Evolutionary conservation across 768 basidiomycete species (phyloP).

Genomic region (Phylloporus sp.): DNA sequence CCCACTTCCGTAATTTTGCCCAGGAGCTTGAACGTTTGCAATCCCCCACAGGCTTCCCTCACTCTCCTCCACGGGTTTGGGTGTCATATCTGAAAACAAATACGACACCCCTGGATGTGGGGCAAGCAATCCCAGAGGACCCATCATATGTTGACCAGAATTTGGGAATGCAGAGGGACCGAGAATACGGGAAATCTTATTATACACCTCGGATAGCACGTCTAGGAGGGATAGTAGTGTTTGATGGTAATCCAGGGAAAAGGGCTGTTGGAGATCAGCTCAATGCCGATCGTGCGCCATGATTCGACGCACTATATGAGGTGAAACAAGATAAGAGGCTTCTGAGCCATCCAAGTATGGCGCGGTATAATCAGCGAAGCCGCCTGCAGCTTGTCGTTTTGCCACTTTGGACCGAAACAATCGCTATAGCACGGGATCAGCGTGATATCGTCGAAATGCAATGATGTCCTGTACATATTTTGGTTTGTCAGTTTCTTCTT

Average conservation of each 20-base stretch:
- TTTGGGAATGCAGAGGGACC: slow-evolving; percentile 77
- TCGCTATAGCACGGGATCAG: slow-evolving; percentile 35
- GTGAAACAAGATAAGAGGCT: slow-evolving; percentile 65
- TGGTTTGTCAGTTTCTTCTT: slow-evolving; percentile 48
- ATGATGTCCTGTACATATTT: slow-evolving; percentile 53
- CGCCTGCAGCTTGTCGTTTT: slow-evolving; percentile 50
- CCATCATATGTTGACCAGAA: slow-evolving; percentile 70
- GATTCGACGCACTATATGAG: slow-evolving; percentile 61
- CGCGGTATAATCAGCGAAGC: slow-evolving; percentile 55
- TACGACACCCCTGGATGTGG: slow-evolving; percentile 84
- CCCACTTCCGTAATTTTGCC: slow-evolving; percentile 29
- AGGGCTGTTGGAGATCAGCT: slow-evolving; percentile 53
- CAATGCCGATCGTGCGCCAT: neutral
- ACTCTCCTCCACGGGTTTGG: slow-evolving; percentile 37
- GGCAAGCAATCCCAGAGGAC: slow-evolving; percentile 66
- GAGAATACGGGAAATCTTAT: slow-evolving; percentile 78
- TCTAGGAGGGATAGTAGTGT: slow-evolving; percentile 85
- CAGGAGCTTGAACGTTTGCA: slow-evolving; percentile 44
- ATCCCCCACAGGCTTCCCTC: slow-evolving; percentile 71
- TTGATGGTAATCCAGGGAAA: slow-evolving; percentile 85
- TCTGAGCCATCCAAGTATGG: slow-evolving; percentile 60
- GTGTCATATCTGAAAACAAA: slow-evolving; percentile 49
- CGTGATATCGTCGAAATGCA: neutral
- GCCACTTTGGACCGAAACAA: slow-evolving; percentile 57
- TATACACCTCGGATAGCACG: slow-evolving; percentile 85